Evolutionary conservation across 805 yeast genomes (phyloP).

Genomic region (Priceomyces fermenticarens): DNA sequence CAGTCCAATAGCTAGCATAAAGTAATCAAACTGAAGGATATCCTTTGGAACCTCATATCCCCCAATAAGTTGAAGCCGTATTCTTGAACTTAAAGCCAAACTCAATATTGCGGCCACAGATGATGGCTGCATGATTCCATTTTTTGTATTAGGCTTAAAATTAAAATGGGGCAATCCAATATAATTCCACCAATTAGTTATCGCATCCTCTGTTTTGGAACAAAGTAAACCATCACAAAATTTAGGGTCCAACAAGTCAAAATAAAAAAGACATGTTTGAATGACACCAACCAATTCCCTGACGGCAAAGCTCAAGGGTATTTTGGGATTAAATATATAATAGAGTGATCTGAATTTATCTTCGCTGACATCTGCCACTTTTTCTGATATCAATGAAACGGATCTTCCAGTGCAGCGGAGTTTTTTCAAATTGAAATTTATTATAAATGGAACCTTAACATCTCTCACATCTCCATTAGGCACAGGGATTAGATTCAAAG

Average conservation of each 20-base stretch:
- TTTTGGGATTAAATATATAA: slow-evolving; percentile 47
- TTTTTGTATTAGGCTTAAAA: slow-evolving; percentile 41
- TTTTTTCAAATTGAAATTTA: slow-evolving; percentile 74
- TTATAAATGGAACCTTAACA: slow-evolving; percentile 57
- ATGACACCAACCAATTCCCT: slow-evolving; percentile 69
- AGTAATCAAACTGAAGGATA: slow-evolving; percentile 72
- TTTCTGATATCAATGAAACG: slow-evolving; percentile 59
- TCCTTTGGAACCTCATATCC: slow-evolving; percentile 68
- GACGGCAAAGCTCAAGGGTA: slow-evolving; percentile 64
- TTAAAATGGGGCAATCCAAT: slow-evolving; percentile 56
- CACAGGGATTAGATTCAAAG: slow-evolving; percentile 67
- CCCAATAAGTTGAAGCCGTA: slow-evolving; percentile 46
- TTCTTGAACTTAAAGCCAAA: slow-evolving; percentile 64
- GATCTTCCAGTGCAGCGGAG: slow-evolving; percentile 85
- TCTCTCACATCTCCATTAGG: slow-evolving; percentile 54
- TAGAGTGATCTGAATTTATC: slow-evolving; percentile 80
- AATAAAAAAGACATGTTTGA: slow-evolving; percentile 77
- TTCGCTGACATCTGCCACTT: slow-evolving; percentile 72
- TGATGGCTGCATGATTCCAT: slow-evolving; percentile 57
- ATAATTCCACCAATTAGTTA: slow-evolving; percentile 76
- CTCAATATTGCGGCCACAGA: slow-evolving; percentile 82
- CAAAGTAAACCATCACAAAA: slow-evolving; percentile 86
- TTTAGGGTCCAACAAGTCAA: slow-evolving; percentile 63
- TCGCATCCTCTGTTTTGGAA: slow-evolving; percentile 68
- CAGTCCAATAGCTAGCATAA: slow-evolving; percentile 63